Conservation (phyloP, 179 eudicot genomes). For the Patellifolia procumbens region DNA sequence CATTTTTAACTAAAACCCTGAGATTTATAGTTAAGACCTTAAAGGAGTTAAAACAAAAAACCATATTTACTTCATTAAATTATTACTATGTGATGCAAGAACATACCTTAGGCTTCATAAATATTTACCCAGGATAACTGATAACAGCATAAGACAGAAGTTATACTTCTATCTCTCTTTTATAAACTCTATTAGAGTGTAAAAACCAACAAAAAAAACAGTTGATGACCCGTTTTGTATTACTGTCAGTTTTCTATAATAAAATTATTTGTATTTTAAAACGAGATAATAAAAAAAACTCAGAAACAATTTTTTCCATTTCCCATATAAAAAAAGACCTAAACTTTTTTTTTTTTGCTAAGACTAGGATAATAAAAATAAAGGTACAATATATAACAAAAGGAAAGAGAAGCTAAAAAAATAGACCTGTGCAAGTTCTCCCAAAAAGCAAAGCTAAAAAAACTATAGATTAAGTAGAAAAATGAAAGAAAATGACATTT, state of each 20-base stretch:
- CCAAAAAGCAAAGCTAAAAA: conserved; percentile 39
- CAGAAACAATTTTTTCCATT: no score
- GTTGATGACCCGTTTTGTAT: no score
- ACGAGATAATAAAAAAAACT: no score
- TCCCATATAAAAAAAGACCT: conserved; percentile 39
- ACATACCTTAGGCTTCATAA: conserved; percentile 17
- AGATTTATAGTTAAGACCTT: conserved; percentile 21
- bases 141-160: conserved; percentile 17
- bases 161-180: conserved; percentile 21
- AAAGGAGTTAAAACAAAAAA: conserved; percentile 14
- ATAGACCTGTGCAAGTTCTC: conserved; percentile 55
- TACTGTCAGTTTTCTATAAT: no score
- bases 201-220: no score
- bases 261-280: no score
- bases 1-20: conserved; percentile 23
- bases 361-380: not conserved
- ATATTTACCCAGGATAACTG: conserved; percentile 5
- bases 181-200: conserved; percentile 8
- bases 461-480: conserved; percentile 42
- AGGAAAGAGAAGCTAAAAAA: conserved; percentile 39
- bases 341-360: conserved; percentile 10
- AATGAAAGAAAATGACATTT: conserved; percentile 49
- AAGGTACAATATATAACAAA: not conserved
- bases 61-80: conserved; percentile 3
- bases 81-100: conserved; percentile 3